phyloP scores from a whole-genome alignment of 2,329 filamentous ascomycete species.

The Aspergillus brasiliensis region DNA sequence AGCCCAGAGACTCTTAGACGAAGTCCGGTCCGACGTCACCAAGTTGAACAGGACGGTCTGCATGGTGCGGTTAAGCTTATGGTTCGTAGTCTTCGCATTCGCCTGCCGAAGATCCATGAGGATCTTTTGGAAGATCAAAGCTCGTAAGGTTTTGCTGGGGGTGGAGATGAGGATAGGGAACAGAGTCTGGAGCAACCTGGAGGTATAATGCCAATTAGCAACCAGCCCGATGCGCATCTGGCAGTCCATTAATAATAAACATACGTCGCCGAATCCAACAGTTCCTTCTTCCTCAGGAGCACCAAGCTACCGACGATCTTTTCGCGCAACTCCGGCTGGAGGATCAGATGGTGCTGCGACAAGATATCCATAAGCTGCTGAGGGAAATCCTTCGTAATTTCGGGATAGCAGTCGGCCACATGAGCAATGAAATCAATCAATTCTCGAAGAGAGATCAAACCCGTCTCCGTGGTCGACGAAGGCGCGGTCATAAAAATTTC shows the following conservation, averaged over 20 bases:
- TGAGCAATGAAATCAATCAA: conserved; percentile 93
- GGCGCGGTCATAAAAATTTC: conserved; percentile 90
- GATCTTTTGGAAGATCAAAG: conserved; percentile 85
- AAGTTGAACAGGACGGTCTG: conserved; percentile 93
- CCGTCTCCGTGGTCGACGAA: conserved; percentile 72
- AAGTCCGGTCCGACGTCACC: conserved; percentile 80
- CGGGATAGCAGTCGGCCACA: conserved; percentile 89
- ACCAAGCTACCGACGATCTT: conserved; percentile 92
- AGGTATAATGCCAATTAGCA: conserved; percentile 1
- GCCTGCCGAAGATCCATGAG: conserved; percentile 84
- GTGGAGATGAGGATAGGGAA: conserved; percentile 94
- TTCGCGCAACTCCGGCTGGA: conserved; percentile 84
- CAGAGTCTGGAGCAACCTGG: conserved; percentile 76
- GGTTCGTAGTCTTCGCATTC: conserved; percentile 85
- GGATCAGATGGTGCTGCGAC: conserved; percentile 74
- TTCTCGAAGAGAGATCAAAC: conserved; percentile 82
- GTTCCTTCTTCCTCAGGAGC: conserved; percentile 83
- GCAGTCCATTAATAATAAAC: conserved; percentile 15
- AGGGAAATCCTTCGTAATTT: conserved; percentile 74
- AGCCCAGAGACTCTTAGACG: conserved; percentile 88
- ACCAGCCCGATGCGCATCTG: not conserved
- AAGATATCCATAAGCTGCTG: conserved; percentile 80
- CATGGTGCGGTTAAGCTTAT: conserved; percentile 88
- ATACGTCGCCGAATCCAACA: conserved; percentile 76
- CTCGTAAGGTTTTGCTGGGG: conserved; percentile 83